phyloP scores from a whole-genome alignment of 306 rosid species.

The Vigna mungo region DNA sequence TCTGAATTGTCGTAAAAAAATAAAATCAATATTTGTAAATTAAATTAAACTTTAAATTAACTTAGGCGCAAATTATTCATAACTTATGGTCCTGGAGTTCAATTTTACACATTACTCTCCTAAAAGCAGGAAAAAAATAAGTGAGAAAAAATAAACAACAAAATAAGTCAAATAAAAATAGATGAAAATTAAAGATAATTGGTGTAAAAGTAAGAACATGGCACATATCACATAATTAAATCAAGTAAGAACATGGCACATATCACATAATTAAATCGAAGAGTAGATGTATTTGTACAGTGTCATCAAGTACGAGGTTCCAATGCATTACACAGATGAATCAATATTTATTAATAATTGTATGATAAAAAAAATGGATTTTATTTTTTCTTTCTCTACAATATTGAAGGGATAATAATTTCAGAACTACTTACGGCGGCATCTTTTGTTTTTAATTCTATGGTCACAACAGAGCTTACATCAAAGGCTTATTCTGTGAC shows the following conservation, averaged over 20 bases:
- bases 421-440: constrained; percentile 12
- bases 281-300: not conserved
- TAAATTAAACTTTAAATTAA: not conserved
- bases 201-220: too few relatives aligned
- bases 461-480: constrained; percentile 31
- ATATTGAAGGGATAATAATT: constrained; percentile 13
- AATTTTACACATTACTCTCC: not conserved
- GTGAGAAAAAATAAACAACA: too few relatives aligned
- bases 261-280: not conserved
- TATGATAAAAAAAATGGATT: not conserved
- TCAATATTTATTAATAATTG: constrained; percentile 16
- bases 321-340: constrained; percentile 20
- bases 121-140: too few relatives aligned
- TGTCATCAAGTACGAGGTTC: not conserved
- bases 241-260: not conserved
- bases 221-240: constrained; percentile 4
- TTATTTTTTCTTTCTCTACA: constrained; percentile 6
- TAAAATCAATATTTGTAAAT: not conserved
- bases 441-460: constrained; percentile 18
- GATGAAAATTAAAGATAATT: too few relatives aligned
- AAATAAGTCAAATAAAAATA: too few relatives aligned
- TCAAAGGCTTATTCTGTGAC: not conserved
- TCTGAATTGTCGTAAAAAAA: too few relatives aligned
- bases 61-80: not conserved
- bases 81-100: not conserved